phyloP scores from a whole-genome alignment of 225 moss, liverwort and hornwort species.

The Asterella californica region DNA sequence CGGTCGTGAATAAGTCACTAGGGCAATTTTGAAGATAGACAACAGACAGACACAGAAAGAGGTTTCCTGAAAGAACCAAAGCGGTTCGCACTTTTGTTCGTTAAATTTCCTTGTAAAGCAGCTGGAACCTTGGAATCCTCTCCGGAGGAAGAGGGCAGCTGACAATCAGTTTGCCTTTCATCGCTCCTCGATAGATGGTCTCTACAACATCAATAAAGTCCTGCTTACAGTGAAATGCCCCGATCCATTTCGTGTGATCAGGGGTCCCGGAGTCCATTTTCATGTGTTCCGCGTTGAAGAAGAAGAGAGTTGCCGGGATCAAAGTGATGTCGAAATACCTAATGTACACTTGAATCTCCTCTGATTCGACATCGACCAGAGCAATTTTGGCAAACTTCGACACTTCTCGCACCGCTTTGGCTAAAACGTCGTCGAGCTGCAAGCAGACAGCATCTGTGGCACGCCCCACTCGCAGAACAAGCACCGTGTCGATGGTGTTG shows the following conservation, averaged over 20 bases:
- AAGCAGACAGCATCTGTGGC: slow-evolving; percentile 80
- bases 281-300: slow-evolving; percentile 99
- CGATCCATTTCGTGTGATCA: slow-evolving; percentile 99
- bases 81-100: too few species aligned
- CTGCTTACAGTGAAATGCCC: slow-evolving; percentile 90
- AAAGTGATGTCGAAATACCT: slow-evolving; percentile 87
- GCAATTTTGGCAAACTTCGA: slow-evolving; percentile 87
- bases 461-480: slow-evolving; percentile 88
- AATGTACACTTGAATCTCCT: slow-evolving; percentile 75
- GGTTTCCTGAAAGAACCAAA: too few species aligned
- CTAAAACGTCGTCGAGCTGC: slow-evolving; percentile 94
- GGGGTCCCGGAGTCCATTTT: slow-evolving; percentile 99
- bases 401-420: slow-evolving; percentile 77
- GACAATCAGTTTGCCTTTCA: slow-evolving; percentile 96
- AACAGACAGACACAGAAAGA: too few species aligned
- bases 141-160: slow-evolving; percentile 82
- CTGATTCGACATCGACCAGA: slow-evolving; percentile 80
- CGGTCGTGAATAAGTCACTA: too few species aligned
- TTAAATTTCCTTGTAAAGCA: slow-evolving; percentile 76
- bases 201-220: slow-evolving; percentile 98
- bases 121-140: slow-evolving; percentile 82
- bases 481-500: slow-evolving; percentile 85
- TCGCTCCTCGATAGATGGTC: slow-evolving; percentile 88
- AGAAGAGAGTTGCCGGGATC: slow-evolving; percentile 91
- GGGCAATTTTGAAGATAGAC: too few species aligned